Evolutionary conservation across 2,329 filamentous ascomycete species (phyloP).

Genomic region (Coniochaeta hoffmannii): DNA sequence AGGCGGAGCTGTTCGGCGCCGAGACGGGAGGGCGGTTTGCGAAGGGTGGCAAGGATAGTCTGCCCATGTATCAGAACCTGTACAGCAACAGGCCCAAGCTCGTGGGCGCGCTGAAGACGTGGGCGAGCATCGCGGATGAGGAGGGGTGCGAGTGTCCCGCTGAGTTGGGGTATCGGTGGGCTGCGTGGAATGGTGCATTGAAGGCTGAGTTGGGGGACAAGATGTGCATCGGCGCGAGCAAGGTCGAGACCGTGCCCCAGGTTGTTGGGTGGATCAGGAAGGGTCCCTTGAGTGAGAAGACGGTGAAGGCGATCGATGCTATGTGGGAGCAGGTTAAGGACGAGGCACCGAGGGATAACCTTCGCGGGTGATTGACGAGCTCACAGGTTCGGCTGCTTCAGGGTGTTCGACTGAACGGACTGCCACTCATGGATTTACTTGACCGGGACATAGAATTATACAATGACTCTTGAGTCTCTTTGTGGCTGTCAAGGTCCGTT

Average conservation of each 20-base stretch:
- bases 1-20: constrained; percentile 15
- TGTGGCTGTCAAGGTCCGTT: no score
- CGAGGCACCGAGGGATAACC: constrained; percentile 7
- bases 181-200: constrained; percentile 5
- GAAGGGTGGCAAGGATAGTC: not conserved
- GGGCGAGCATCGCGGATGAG: constrained; percentile 5
- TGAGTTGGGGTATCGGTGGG: constrained; percentile 10
- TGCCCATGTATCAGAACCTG: constrained; percentile 4
- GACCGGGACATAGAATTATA: no score
- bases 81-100: constrained; percentile 6
- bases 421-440: no score
- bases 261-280: constrained; percentile 30
- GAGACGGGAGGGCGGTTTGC: not conserved
- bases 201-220: constrained; percentile 18
- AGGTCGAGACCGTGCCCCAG: constrained; percentile 25
- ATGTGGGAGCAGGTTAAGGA: constrained; percentile 17
- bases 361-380: not conserved
- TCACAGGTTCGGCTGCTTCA: not conserved
- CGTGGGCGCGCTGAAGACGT: constrained; percentile 6
- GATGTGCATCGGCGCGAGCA: constrained; percentile 30
- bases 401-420: no score
- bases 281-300: constrained; percentile 28
- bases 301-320: constrained; percentile 27
- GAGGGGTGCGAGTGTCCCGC: constrained; percentile 5
- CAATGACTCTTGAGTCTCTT: no score